Percentiles rank a stretch among this genome's conserved stretches.
phyloP scores from a whole-genome alignment of 1,284 basidiomycete genomes.

The Moesziomyces parantarcticus region DNA sequence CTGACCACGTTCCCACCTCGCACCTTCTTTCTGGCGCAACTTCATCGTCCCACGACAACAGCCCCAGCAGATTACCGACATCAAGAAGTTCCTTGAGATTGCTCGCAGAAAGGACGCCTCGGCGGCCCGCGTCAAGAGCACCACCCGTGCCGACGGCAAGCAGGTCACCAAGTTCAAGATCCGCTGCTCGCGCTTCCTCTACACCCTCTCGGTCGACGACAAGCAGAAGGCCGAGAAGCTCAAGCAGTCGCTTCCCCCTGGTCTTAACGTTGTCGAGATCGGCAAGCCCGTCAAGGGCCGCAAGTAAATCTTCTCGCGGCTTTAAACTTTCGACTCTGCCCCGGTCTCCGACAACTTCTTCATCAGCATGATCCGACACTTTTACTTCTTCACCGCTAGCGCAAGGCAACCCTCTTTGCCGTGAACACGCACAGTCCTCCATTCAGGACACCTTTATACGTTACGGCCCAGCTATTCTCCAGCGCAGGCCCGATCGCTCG shows the following conservation, averaged over 20 bases:
- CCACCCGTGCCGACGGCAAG: constrained; percentile 79
- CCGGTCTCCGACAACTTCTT: constrained; percentile 4
- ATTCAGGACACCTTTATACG: constrained; percentile 7
- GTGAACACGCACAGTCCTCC: constrained; percentile 10
- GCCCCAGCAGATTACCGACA: constrained; percentile 98
- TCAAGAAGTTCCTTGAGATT: constrained; percentile 98
- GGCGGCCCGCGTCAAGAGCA: constrained; percentile 98
- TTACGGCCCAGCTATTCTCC: background rate
- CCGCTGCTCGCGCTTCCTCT: constrained; percentile 95
- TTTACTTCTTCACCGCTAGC: constrained; percentile 1
- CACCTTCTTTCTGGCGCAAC: no score
- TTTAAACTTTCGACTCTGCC: constrained; percentile 1
- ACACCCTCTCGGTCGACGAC: constrained; percentile 95
- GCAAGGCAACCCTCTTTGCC: constrained; percentile 7
- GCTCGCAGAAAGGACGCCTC: constrained; percentile 79
- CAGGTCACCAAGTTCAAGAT: constrained; percentile 94
- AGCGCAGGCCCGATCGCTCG: constrained; percentile 1
- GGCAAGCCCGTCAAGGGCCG: constrained; percentile 52
- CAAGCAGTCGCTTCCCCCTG: constrained; percentile 92
- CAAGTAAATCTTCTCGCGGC: constrained; percentile 34
- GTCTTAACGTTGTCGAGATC: constrained; percentile 68
- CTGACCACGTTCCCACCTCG: constrained; percentile 6
- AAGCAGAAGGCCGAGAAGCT: constrained; percentile 99
- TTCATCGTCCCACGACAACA: constrained; percentile 66
- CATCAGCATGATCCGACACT: background rate